Evolutionary conservation across 352 stramenopile genomes (phyloP).

Genomic region (Globisporangium iwayamae): DNA sequence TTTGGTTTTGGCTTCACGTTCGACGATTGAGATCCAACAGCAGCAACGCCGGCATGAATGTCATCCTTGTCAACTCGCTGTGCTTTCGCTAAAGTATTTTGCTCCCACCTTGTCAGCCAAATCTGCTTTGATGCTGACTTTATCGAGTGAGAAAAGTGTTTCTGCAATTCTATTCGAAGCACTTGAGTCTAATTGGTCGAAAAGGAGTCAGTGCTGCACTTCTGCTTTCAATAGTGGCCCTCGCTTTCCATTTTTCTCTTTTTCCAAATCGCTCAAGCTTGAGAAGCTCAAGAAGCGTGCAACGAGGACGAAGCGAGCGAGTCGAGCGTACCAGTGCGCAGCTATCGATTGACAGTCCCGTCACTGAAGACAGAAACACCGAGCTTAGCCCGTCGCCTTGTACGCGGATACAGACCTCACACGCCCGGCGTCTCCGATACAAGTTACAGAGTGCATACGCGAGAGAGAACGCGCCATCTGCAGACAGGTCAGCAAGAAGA

Average conservation of each 20-base stretch:
- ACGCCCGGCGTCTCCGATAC: background rate
- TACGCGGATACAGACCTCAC: background rate
- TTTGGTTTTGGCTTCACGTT: constrained; percentile 23
- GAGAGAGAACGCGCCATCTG: background rate
- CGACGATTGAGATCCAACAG: constrained; percentile 4
- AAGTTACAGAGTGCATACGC: background rate
- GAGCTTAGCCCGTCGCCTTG: background rate
- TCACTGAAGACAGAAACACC: background rate
- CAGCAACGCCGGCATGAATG: constrained; percentile 4
- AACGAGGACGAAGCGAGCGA: background rate
- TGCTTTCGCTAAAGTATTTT: constrained; percentile 1
- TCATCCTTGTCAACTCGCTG: background rate
- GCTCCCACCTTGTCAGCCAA: background rate
- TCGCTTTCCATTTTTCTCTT: background rate
- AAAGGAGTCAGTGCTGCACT: constrained; percentile 7
- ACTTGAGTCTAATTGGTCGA: constrained; percentile 2
- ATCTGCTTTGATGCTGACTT: background rate
- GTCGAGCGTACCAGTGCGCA: background rate
- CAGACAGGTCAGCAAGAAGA: background rate
- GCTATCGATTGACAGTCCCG: background rate
- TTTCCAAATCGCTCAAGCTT: background rate
- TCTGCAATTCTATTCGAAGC: background rate
- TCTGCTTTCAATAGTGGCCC: background rate
- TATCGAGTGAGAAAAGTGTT: background rate
- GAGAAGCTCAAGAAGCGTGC: background rate